Evolutionary conservation across 306 rosid species (phyloP).

Genomic region (Glycine soja): DNA sequence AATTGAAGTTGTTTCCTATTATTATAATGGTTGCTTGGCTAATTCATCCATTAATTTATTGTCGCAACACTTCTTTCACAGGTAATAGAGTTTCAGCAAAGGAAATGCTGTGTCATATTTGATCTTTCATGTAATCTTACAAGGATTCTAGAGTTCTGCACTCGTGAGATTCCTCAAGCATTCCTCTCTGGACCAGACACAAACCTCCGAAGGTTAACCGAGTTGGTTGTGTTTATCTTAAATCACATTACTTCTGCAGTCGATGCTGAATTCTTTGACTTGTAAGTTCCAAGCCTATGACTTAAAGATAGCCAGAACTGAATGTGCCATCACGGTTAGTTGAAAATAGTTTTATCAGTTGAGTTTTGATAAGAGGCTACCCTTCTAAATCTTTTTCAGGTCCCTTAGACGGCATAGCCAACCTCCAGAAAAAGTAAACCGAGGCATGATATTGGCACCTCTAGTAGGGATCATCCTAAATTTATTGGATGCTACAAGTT

Average conservation of each 20-base stretch:
- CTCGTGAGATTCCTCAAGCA: slow-evolving; percentile 89
- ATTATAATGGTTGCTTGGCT: slow-evolving; percentile 25
- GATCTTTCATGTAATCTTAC: slow-evolving; percentile 98
- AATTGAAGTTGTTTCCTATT: slow-evolving; percentile 29
- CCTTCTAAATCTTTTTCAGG: slow-evolving; percentile 54
- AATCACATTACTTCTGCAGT: slow-evolving; percentile 84
- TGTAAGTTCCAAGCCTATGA: slow-evolving; percentile 65
- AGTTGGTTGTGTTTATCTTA: slow-evolving; percentile 87
- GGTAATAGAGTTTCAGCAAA: slow-evolving; percentile 96
- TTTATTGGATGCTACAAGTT: slow-evolving; percentile 74
- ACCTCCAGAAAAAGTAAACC: slow-evolving; percentile 80
- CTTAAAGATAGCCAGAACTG: background rate
- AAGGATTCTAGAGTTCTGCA: slow-evolving; percentile 86
- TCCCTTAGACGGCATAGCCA: slow-evolving; percentile 81
- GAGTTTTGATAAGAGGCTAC: slow-evolving; percentile 15
- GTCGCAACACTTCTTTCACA: slow-evolving; percentile 55
- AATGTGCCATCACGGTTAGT: slow-evolving; percentile 10
- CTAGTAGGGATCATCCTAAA: slow-evolving; percentile 87
- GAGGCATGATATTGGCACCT: slow-evolving; percentile 97
- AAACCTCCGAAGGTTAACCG: slow-evolving; percentile 88
- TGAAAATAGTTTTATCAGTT: slow-evolving; percentile 2
- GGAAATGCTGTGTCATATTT: slow-evolving; percentile 88
- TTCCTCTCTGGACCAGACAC: slow-evolving; percentile 87
- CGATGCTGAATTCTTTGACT: slow-evolving; percentile 85
- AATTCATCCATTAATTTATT: slow-evolving; percentile 33